phyloP scores from a whole-genome alignment of 2,329 filamentous ascomycete genomes.

The Boeremia exigua region DNA sequence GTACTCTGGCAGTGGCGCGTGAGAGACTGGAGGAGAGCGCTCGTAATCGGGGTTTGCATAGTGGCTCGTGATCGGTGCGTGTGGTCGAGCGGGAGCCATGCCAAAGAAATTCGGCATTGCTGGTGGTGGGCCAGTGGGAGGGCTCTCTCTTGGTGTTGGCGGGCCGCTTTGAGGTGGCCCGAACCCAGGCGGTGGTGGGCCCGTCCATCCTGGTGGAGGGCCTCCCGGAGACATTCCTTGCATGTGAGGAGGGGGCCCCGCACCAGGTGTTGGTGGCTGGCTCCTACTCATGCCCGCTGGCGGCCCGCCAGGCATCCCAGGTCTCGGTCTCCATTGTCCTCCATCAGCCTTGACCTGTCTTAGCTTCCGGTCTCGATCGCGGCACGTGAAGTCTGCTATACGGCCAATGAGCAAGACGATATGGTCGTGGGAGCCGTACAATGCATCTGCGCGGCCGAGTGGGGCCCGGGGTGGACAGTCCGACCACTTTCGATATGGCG shows the following conservation, averaged over 20 bases:
- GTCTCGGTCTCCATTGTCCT: conserved; percentile 61
- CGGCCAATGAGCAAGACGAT: conserved; percentile 81
- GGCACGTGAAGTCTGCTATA: conserved; percentile 76
- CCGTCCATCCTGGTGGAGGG: conserved; percentile 28
- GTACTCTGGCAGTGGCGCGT: conserved; percentile 24
- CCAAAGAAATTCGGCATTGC: conserved; percentile 59
- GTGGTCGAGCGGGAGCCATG: conserved; percentile 53
- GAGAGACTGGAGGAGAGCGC: conserved; percentile 24
- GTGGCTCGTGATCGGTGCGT: conserved; percentile 51
- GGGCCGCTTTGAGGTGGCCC: conserved; percentile 19
- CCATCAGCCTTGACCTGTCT: conserved; percentile 67
- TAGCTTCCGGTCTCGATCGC: conserved; percentile 79
- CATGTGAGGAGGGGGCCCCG: conserved; percentile 34
- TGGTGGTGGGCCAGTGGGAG: conserved; percentile 24
- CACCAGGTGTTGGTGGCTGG: conserved; percentile 29
- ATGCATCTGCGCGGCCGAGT: conserved; percentile 75
- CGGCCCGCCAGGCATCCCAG: conserved; percentile 54
- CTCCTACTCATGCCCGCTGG: conserved; percentile 32
- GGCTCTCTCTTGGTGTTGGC: conserved; percentile 20
- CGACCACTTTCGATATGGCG: conserved; percentile 82
- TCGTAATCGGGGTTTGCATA: conserved; percentile 44
- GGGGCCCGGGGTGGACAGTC: conserved; percentile 86
- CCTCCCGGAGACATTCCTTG: conserved; percentile 29
- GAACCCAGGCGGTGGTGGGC: conserved; percentile 24
- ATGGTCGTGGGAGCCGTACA: conserved; percentile 90